Conservation (phyloP, 805 yeast species). For the Candida krabiensis region DNA sequence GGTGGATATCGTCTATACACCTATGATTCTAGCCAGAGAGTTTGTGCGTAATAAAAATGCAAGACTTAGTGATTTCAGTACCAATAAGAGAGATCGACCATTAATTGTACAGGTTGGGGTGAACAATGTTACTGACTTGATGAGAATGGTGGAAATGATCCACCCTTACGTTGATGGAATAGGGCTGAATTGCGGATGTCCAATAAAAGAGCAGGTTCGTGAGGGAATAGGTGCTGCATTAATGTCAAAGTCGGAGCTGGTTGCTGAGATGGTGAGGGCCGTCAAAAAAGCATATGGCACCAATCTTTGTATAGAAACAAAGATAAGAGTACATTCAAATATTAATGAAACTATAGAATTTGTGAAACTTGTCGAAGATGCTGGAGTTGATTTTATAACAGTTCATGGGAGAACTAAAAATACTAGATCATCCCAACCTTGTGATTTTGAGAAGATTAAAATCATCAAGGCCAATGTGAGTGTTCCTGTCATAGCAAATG, state of each 20-base stretch:
- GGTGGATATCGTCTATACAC: constrained; percentile 85
- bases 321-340: constrained; percentile 84
- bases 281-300: constrained; percentile 77
- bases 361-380: constrained; percentile 71
- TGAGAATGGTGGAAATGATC: constrained; percentile 85
- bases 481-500: constrained; percentile 93
- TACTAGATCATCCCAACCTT: constrained; percentile 84
- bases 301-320: constrained; percentile 78
- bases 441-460: constrained; percentile 78
- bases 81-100: constrained; percentile 67
- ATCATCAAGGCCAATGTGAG: constrained; percentile 53
- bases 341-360: constrained; percentile 68
- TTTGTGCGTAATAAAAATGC: constrained; percentile 85
- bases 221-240: constrained; percentile 98
- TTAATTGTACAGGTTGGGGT: constrained; percentile 90
- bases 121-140: constrained; percentile 76
- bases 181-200: constrained; percentile 97
- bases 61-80: constrained; percentile 79
- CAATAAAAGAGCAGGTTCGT: constrained; percentile 88
- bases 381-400: constrained; percentile 92
- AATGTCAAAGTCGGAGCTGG: constrained; percentile 78
- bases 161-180: constrained; percentile 89
- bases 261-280: constrained; percentile 79
- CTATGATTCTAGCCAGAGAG: constrained; percentile 96
- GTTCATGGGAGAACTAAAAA: constrained; percentile 90